phyloP scores from a whole-genome alignment of 2,329 filamentous ascomycete genomes.

The Aureobasidium pullulans region DNA sequence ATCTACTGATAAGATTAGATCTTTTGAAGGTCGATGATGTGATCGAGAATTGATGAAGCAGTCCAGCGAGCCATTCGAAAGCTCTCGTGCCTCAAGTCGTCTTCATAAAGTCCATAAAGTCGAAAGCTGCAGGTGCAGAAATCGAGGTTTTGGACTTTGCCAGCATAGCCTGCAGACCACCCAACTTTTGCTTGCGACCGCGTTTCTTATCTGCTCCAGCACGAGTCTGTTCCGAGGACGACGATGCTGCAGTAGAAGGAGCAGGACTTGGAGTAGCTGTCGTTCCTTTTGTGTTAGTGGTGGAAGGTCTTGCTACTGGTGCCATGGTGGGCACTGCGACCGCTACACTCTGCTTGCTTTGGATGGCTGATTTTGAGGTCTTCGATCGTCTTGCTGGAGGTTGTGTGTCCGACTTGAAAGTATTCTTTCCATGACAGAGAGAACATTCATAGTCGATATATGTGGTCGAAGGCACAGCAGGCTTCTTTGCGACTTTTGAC shows the following conservation, averaged over 20 bases:
- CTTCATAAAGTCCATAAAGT: constrained; percentile 49
- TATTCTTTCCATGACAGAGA: neutral
- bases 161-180: constrained; percentile 48
- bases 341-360: neutral
- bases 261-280: neutral
- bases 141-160: constrained; percentile 35
- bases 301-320: neutral
- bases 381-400: neutral
- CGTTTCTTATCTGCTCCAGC: constrained; percentile 37
- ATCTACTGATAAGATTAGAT: neutral
- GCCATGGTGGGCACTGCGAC: neutral
- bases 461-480: neutral
- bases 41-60: neutral
- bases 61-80: neutral
- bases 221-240: neutral
- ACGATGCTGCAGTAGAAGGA: neutral
- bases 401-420: neutral
- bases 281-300: neutral
- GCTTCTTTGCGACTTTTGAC: constrained; percentile 7
- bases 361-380: neutral
- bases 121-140: constrained; percentile 31
- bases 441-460: constrained; percentile 4
- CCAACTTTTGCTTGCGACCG: constrained; percentile 47
- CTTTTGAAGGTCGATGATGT: neutral
- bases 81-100: constrained; percentile 15